Base-by-base conservation (phyloP, 345 rosid genomes). In the Brassica rapa region DNA sequence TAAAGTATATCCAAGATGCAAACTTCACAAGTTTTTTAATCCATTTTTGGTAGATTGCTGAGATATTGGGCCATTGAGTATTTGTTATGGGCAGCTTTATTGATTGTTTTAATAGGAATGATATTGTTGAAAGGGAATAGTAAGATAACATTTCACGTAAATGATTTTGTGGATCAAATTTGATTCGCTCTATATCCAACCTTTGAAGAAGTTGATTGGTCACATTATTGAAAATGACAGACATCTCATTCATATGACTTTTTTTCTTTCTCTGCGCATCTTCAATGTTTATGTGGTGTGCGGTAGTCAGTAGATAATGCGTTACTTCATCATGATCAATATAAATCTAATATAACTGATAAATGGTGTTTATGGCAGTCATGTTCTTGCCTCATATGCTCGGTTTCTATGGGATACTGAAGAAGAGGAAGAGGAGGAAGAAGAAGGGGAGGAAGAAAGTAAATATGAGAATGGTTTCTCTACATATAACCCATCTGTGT, bases 381-480 rank as follows among this genome's bases (percentile, higher is more conserved):
- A 82, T 82, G 85, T 89, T 62, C 85, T 84, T 56, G 91, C 91
- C 6, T 89, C 98, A 62, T 93, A 89, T 84, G 96, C 96, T 68
- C 86, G 76, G 29, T 89, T 91, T 75, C 86, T 89, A 3, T 88
- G 93, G 94, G 96, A 91, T 81, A 77, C 81, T 2, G 93, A 88
- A 66, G 93, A 89, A 9, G 87, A 84, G 8, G 84, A 83, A 1
- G 84, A 82, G 0, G 84, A 77, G 15, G 81, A 84, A 3, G 82
- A 71, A 3, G 70, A 79, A 4, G 70, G 66, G 46, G 77, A 56
- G 19, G 77, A 68, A 66, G 73, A 32, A 49, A 49, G 1, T 4
- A 79, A 60, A 68, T 66, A 53, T 51, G 66, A 73, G 51, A 37
- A 37, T 62, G 74, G 51, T 62, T 62, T 79, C 66, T 62, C 82